phyloP scores from a whole-genome alignment of 2,329 filamentous ascomycete genomes.

The Pseudogymnoascus sp. region DNA sequence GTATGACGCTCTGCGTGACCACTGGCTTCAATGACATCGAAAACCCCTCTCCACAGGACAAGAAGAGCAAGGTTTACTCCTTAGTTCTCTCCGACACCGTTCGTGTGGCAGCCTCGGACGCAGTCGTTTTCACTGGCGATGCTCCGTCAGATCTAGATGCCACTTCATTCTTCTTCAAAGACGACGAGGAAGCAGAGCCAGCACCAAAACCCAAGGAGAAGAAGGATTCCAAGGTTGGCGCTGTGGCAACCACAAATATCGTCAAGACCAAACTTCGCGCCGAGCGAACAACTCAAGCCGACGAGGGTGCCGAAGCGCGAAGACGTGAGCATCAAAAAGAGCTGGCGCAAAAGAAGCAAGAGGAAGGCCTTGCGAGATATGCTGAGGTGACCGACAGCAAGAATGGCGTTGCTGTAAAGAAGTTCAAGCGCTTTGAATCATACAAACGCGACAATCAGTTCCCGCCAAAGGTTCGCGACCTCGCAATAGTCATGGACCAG shows the following conservation, averaged over 20 bases:
- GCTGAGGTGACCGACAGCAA: slow-evolving; percentile 75
- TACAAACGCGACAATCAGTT: slow-evolving; percentile 98
- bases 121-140: slow-evolving; percentile 87
- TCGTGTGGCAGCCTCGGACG: slow-evolving; percentile 70
- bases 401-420: slow-evolving; percentile 90
- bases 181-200: slow-evolving; percentile 80
- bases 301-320: slow-evolving; percentile 81
- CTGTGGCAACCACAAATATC: slow-evolving; percentile 90
- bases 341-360: slow-evolving; percentile 77
- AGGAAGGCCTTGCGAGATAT: slow-evolving; percentile 77
- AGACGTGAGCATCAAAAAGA: slow-evolving; percentile 91
- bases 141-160: slow-evolving; percentile 86
- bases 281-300: slow-evolving; percentile 77
- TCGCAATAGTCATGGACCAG: slow-evolving; percentile 81
- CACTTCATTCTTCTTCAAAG: slow-evolving; percentile 97
- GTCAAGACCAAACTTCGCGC: slow-evolving; percentile 87
- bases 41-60: slow-evolving; percentile 80
- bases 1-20: slow-evolving; percentile 90
- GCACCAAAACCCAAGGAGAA: slow-evolving; percentile 82
- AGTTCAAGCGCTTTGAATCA: slow-evolving; percentile 98
- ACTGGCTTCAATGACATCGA: slow-evolving; percentile 86
- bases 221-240: slow-evolving; percentile 72
- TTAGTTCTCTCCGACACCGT: slow-evolving; percentile 89
- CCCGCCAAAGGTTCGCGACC: slow-evolving; percentile 70
- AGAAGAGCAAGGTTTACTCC: slow-evolving; percentile 81